Percentiles rank a stretch among this genome's conserved stretches.
Evolutionary conservation across 225 moss, liverwort and hornwort species (phyloP).

Genomic region (Takakia lepidozioides): DNA sequence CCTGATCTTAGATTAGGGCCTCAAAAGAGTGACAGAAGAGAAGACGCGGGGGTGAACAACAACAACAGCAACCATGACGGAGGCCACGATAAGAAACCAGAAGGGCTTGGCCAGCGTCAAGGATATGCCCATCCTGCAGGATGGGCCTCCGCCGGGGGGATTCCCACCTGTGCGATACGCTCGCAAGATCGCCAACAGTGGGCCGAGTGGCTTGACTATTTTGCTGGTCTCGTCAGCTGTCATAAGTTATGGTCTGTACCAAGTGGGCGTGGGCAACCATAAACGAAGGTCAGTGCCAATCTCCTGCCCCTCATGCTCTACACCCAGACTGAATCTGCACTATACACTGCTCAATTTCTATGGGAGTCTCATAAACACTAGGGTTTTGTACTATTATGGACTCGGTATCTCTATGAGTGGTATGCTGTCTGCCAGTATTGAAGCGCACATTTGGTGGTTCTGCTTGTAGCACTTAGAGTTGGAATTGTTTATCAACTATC

Average conservation of each 20-base stretch:
- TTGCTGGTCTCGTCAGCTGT: slow-evolving; percentile 68
- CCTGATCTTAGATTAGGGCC: too few species aligned
- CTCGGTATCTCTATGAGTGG: too few species aligned
- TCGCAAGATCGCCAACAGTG: slow-evolving; percentile 68
- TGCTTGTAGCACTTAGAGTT: too few species aligned
- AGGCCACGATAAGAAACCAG: slow-evolving; percentile 53
- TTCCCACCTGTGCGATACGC: slow-evolving; percentile 94
- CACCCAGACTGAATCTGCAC: too few species aligned
- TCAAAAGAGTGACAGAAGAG: neutral
- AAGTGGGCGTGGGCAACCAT: slow-evolving; percentile 91
- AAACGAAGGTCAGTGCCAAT: slow-evolving; percentile 72
- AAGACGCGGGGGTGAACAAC: slow-evolving; percentile 18
- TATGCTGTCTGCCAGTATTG: too few species aligned
- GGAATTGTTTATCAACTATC: too few species aligned
- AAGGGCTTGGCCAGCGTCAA: slow-evolving; percentile 88
- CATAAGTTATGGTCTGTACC: slow-evolving; percentile 84
- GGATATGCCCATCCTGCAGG: slow-evolving; percentile 90
- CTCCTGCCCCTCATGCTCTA: too few species aligned
- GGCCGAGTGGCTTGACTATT: slow-evolving; percentile 70
- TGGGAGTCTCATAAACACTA: too few species aligned
- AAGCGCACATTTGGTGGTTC: too few species aligned
- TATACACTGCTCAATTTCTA: too few species aligned
- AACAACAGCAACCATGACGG: too few species aligned
- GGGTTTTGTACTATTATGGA: too few species aligned
- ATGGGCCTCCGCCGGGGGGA: slow-evolving; percentile 90